Percentiles rank a stretch among this genome's conserved stretches.
These are phyloP conservation scores for Cytidiella melzeri DNA, from an alignment of 768 basidiomycete genomes.

Conservation along the genomic window DNA sequence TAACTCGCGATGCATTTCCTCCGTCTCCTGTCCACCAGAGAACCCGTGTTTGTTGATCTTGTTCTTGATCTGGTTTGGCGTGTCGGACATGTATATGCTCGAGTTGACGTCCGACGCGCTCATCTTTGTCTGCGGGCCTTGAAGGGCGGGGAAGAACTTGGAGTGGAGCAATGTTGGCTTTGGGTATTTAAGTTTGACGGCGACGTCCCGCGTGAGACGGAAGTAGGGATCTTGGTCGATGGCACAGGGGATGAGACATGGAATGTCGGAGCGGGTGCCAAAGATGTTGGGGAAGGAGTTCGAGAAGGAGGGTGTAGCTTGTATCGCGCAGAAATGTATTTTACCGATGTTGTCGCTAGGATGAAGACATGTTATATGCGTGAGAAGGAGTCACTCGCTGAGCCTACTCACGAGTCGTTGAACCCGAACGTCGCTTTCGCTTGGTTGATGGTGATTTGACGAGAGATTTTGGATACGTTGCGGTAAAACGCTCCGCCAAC, in stretches of 20 bases:
- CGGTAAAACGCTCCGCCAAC: conserved; percentile 92
- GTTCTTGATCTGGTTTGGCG: conserved; percentile 89
- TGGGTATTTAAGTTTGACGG: conserved; percentile 88
- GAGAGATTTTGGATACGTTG: conserved; percentile 89
- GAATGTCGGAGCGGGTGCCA: conserved; percentile 73
- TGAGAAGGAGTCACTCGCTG: background rate
- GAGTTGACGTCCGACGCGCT: conserved; percentile 92
- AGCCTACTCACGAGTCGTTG: conserved; percentile 74
- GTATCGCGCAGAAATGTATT: conserved; percentile 92
- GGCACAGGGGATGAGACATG: conserved; percentile 94
- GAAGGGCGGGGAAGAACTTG: conserved; percentile 97
- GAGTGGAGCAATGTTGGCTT: conserved; percentile 91
- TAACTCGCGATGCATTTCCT: conserved; percentile 83
- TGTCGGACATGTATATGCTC: conserved; percentile 95
- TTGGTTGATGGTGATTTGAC: conserved; percentile 89
- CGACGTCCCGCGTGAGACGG: conserved; percentile 94
- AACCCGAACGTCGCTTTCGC: conserved; percentile 96
- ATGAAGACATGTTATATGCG: conserved; percentile 1
- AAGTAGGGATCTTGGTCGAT: conserved; percentile 99
- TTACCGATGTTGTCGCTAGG: conserved; percentile 95
- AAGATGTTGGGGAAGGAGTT: conserved; percentile 99
- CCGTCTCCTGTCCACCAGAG: conserved; percentile 92
- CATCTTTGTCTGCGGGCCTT: conserved; percentile 99
- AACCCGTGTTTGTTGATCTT: conserved; percentile 97
- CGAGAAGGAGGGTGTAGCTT: conserved; percentile 94